phyloP scores from a whole-genome alignment of 768 basidiomycete species.

The Macrocybe gigantea region DNA sequence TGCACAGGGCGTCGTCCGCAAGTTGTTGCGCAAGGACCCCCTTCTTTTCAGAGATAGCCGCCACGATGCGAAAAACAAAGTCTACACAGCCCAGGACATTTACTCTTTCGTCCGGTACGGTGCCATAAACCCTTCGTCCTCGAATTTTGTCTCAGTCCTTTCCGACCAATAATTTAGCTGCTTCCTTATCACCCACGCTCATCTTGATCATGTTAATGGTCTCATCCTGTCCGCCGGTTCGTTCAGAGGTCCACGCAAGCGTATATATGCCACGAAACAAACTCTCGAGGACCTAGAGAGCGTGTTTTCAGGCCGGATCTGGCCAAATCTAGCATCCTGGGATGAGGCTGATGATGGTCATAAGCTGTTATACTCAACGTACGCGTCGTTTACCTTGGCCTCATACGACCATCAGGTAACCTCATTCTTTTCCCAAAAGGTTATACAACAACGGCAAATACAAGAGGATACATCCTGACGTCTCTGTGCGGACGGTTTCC shows the following conservation, averaged over 20 bases:
- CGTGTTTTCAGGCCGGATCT: slow-evolving; percentile 72
- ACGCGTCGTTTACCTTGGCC: slow-evolving; percentile 20
- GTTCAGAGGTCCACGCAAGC: slow-evolving; percentile 52
- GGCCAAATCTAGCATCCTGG: slow-evolving; percentile 83
- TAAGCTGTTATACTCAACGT: slow-evolving; percentile 63
- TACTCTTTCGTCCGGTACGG: slow-evolving; percentile 50
- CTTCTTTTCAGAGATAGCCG: slow-evolving; percentile 39
- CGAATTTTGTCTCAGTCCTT: neutral
- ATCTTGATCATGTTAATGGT: slow-evolving; percentile 85
- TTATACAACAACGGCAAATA: slow-evolving; percentile 50
- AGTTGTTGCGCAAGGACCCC: slow-evolving; percentile 52
- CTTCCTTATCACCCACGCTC: slow-evolving; percentile 84
- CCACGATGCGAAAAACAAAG: slow-evolving; percentile 13
- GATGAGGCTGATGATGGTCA: slow-evolving; percentile 53
- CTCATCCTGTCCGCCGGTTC: slow-evolving; percentile 84
- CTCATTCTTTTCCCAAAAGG: slow-evolving; percentile 22
- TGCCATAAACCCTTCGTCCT: neutral
- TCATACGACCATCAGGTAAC: slow-evolving; percentile 5
- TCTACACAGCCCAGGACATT: slow-evolving; percentile 39
- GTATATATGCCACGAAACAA: slow-evolving; percentile 53
- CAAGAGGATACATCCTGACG: slow-evolving; percentile 39
- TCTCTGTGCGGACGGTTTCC: slow-evolving; percentile 64
- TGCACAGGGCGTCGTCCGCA: slow-evolving; percentile 71
- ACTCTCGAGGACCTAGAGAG: slow-evolving; percentile 65
- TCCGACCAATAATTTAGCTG: slow-evolving; percentile 39